These are phyloP conservation scores for Blastobotrys parvus DNA, from an alignment of 805 yeast genomes.

Conservation along the genomic window DNA sequence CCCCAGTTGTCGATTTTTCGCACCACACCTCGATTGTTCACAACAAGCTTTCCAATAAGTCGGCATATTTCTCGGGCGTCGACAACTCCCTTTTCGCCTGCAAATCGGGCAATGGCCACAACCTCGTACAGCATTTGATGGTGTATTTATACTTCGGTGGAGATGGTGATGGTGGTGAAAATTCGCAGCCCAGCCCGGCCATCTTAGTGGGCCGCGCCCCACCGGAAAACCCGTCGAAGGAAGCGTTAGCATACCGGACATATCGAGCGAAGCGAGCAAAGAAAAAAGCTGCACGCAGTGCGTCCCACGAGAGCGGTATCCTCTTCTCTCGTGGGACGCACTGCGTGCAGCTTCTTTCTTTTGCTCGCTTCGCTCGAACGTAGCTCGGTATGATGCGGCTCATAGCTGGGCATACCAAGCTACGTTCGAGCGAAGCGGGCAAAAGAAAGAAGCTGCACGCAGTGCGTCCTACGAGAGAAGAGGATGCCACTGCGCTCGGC, in stretches of 20 bases:
- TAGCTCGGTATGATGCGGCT: too few species aligned
- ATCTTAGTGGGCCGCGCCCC: background rate
- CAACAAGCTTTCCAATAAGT: slow-evolving; percentile 73
- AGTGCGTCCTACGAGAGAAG: too few species aligned
- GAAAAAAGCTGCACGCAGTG: slow-evolving; percentile 3
- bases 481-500: too few species aligned
- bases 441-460: background rate
- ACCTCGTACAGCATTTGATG: slow-evolving; percentile 74
- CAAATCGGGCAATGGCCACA: slow-evolving; percentile 80
- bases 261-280: too few species aligned
- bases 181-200: background rate
- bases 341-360: too few species aligned
- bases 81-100: slow-evolving; percentile 39
- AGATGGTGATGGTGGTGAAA: background rate
- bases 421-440: too few species aligned
- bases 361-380: too few species aligned
- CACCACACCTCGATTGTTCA: slow-evolving; percentile 90
- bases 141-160: background rate
- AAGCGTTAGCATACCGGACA: too few species aligned
- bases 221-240: background rate
- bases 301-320: too few species aligned
- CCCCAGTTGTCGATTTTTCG: slow-evolving; percentile 78
- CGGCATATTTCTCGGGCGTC: slow-evolving; percentile 60
- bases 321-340: too few species aligned
- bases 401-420: too few species aligned